Evolutionary conservation across 139 green algal species (phyloP).

Genomic region (Picochlorum sp.): DNA sequence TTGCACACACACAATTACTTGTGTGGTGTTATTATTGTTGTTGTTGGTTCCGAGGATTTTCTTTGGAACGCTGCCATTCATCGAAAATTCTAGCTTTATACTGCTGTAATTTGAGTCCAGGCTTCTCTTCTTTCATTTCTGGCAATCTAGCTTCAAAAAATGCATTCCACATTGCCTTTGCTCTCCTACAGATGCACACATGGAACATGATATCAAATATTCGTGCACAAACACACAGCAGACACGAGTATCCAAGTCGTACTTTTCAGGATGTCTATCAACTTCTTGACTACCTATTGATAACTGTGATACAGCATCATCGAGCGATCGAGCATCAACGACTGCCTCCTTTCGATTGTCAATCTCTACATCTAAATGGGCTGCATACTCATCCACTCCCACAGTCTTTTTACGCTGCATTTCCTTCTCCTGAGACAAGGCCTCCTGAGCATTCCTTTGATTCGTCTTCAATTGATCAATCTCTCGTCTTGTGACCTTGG

Average conservation of each 20-base stretch:
- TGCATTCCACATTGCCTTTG: conserved; percentile 55
- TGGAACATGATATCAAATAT: neutral
- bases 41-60: too few relatives aligned
- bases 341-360: conserved; percentile 27
- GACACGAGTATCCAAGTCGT: conserved; percentile 5
- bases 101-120: conserved; percentile 55
- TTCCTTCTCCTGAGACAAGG: neutral
- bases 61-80: conserved; percentile 30
- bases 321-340: conserved; percentile 37
- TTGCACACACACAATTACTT: too few relatives aligned
- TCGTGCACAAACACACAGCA: neutral
- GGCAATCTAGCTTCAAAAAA: conserved; percentile 54
- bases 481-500: conserved; percentile 19
- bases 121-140: conserved; percentile 58
- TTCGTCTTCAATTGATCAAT: neutral
- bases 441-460: neutral
- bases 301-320: conserved; percentile 48
- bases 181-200: conserved; percentile 32
- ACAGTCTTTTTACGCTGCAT: neutral
- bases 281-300: conserved; percentile 25
- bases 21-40: too few relatives aligned
- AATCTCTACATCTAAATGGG: conserved; percentile 22
- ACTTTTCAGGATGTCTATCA: conserved; percentile 70
- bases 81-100: conserved; percentile 65
- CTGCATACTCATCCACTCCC: conserved; percentile 7